A percentile compares a stretch with the other conserved stretches of the same genome.
These are phyloP conservation scores for Nicotiana tabacum DNA, from an alignment of 257 asterid species.

Conservation along the genomic window DNA sequence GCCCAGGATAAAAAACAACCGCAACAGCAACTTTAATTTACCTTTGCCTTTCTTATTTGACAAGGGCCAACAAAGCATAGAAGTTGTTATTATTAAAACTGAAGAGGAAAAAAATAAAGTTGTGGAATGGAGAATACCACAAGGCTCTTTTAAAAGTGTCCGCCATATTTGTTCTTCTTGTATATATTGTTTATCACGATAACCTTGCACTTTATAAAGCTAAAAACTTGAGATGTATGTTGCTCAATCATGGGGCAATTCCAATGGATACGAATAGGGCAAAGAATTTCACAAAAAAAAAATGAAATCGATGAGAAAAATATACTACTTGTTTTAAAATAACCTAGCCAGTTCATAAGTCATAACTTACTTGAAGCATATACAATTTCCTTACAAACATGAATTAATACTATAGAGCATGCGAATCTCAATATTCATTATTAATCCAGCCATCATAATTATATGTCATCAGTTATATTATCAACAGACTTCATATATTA, in stretches of 20 bases:
- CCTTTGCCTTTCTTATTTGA: too few relatives aligned
- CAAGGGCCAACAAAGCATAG: too few relatives aligned
- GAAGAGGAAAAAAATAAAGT: background rate
- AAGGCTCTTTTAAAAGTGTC: background rate
- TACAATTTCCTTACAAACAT: background rate
- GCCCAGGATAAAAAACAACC: background rate
- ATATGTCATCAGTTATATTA: background rate
- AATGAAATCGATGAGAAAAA: background rate
- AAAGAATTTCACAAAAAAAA: too few relatives aligned
- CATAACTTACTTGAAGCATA: background rate
- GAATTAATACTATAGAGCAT: background rate
- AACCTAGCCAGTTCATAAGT: background rate
- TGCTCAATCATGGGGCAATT: conserved; percentile 5
- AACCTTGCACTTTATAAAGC: background rate
- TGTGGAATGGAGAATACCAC: background rate
- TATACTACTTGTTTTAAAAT: background rate
- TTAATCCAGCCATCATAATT: background rate
- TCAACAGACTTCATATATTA: background rate
- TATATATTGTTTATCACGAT: background rate
- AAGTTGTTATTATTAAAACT: background rate
- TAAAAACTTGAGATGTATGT: background rate
- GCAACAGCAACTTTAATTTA: too few relatives aligned
- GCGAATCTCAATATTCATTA: background rate
- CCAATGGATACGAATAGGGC: background rate
- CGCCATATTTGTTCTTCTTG: background rate